Evolutionary conservation across 345 rosid species (phyloP), one percentile per base, ranked within the genome.

Genomic region (Populus pruinosa): DNA sequence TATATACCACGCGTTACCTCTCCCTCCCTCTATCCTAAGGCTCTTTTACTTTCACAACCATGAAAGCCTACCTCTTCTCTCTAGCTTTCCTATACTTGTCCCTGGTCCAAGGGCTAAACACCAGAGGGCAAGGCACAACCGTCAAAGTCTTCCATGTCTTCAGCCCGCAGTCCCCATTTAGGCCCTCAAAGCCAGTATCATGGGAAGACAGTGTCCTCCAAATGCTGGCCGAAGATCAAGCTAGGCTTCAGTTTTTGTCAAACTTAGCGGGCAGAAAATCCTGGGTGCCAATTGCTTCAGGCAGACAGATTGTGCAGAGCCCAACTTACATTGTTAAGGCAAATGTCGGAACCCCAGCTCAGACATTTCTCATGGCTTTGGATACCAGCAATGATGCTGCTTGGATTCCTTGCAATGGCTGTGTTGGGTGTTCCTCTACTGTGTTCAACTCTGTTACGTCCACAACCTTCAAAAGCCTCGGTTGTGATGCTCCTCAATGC

Each of bases 321-420:
- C 95, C 98, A 29, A 92, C 94, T 44, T 96, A 96, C 56, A 82
- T 96, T 69, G 92, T 89, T 31, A 85, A 87, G 80, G 91, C 90
- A 41, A 87, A 88, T 56, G 83, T 96, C 20, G 99, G 99, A 21
- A 91, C 94, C 11, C 99, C 98, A 2, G 79, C 96, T 6, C 99
- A 96, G 78, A 69, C 93, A 68, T 72, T 96, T 91, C 90, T 93
- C 55, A 81, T 93, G 89, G 97, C 98, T 70, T 76, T 96, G 83
- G 99, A 96, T 76, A 96, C 90, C 18, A 93, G 98, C 89, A 92
- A 87, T 66, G 99, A 96, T 64, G 93, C 87, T 69, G 88, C 99
- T 38, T 96, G 92, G 98, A 39, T 96, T 36, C 97, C 98, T 21
- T 92, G 98, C 72, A 72, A 80, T 20, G 96, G 93, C 56, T 96